Evolutionary conservation across 2,329 filamentous ascomycete species (phyloP), one percentile per base, ranked within the genome.

Genomic region (Trichoderma arundinaceum): DNA sequence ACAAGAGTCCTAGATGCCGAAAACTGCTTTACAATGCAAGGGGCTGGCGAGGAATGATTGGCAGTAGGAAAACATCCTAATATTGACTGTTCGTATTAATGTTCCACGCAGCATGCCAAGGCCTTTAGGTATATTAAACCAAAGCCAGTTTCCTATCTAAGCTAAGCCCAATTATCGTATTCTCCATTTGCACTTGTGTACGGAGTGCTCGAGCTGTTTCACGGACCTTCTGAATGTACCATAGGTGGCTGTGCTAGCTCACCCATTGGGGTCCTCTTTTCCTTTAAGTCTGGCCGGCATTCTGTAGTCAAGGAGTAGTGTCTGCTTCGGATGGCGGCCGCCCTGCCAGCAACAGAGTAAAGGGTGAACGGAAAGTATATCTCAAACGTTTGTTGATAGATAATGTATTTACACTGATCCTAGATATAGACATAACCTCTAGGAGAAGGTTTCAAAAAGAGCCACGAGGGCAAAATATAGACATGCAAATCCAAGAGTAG

Each of bases 381-480:
- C 7, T 4, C 1, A 48, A 48, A 9, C 4, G 2, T 35, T 44
- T 15, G 1, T 35, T 43, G 17, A 13, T 22, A 44, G n/a, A n/a
- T 41, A 46, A 62, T 28, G 32, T 63, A 63, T 63, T 38, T 63
- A 63, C 49, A 13, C 2, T 54, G 22, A 15, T 54, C 32, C 51
- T 46, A 54, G 60, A 63, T 63, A 63, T 54, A 46, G 38, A 54
- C 60, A 63, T 46, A 10, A 46, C 39, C 60, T 63, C 49, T 63
- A 53, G 32, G 39, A 35, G 15, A 39, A 28, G 60, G 49, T 17
- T 13, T 54, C 33, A 38, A 28, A n/a, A 10, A 32, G 33, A 17
- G 49, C 60, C 49, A 22, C n/a, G n/a, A 13, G 6, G 49, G 38
- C 22, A 39, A 54, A 54, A 32, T 63, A 63, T 63, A 63, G 38